These are phyloP conservation scores for Barbarea vulgaris DNA, from an alignment of 345 rosid species.

Conservation along the genomic window DNA sequence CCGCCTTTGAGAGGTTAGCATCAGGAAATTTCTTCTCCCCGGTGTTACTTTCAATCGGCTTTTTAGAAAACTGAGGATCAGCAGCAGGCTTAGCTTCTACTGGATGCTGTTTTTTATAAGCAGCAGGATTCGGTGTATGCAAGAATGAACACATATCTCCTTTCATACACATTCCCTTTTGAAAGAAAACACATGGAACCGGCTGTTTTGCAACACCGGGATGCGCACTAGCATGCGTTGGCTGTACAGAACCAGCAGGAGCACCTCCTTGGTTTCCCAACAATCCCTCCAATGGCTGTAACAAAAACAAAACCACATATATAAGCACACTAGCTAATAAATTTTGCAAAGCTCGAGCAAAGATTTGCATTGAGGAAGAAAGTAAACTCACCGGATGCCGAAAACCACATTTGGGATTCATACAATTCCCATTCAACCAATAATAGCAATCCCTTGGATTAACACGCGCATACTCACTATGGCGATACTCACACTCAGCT, in stretches of 20 bases:
- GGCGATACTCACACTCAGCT: constrained; percentile 94
- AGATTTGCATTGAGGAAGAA: neutral
- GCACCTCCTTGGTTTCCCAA: constrained; percentile 61
- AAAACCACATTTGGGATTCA: constrained; percentile 90
- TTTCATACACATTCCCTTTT: constrained; percentile 79
- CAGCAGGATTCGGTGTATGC: constrained; percentile 59
- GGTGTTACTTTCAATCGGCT: constrained; percentile 43
- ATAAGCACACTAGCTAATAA: constrained; percentile 17
- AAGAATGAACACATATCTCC: constrained; percentile 85
- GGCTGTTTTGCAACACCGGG: constrained; percentile 55
- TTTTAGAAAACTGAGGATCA: constrained; percentile 47
- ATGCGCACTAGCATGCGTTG: constrained; percentile 40
- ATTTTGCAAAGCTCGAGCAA: neutral
- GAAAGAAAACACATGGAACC: constrained; percentile 81
- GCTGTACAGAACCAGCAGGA: constrained; percentile 49
- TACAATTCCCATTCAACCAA: constrained; percentile 91
- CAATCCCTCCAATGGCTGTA: constrained; percentile 91
- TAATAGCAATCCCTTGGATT: constrained; percentile 95
- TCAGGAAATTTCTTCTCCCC: constrained; percentile 46
- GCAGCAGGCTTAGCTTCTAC: constrained; percentile 33
- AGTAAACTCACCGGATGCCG: constrained; percentile 86
- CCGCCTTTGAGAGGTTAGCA: constrained; percentile 40
- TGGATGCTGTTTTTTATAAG: constrained; percentile 47
- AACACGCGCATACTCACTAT: constrained; percentile 90
- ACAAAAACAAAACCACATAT: constrained; percentile 19